Evolutionary conservation across 2,329 filamentous ascomycete species (phyloP).

Genomic region (Aspergillus terreus): DNA sequence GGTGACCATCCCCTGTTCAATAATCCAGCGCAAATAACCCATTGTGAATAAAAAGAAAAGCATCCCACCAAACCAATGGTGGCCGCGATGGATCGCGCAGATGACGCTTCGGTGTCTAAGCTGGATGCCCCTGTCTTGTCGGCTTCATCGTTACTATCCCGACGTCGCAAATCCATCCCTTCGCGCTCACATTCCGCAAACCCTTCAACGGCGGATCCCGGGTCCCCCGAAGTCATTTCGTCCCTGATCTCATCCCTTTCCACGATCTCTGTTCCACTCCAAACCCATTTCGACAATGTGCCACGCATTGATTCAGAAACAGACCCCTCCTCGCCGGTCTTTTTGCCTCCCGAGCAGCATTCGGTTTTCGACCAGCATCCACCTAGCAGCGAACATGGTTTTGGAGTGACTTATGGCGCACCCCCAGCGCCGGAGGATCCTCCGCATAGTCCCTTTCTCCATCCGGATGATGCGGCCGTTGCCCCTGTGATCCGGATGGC

Average conservation of each 20-base stretch:
- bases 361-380: slow-evolving; percentile 25
- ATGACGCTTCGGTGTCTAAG: slow-evolving; percentile 19
- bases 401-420: slow-evolving; percentile 71
- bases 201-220: slow-evolving; percentile 34
- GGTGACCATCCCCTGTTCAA: slow-evolving; percentile 16
- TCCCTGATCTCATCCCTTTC: slow-evolving; percentile 61
- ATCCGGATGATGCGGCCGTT: slow-evolving; percentile 55
- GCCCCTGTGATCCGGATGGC: slow-evolving; percentile 76
- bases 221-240: slow-evolving; percentile 52
- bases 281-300: slow-evolving; percentile 64
- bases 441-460: slow-evolving; percentile 47
- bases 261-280: slow-evolving; percentile 60
- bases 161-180: slow-evolving; percentile 45
- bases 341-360: slow-evolving; percentile 19
- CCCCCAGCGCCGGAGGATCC: slow-evolving; percentile 54
- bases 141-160: slow-evolving; percentile 31
- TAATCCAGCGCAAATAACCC: background rate
- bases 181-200: slow-evolving; percentile 29
- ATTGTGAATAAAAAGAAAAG: background rate
- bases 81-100: slow-evolving; percentile 29
- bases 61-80: slow-evolving; percentile 2
- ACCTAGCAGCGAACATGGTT: slow-evolving; percentile 38
- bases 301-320: slow-evolving; percentile 42
- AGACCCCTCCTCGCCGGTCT: slow-evolving; percentile 30
- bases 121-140: slow-evolving; percentile 24